Evolutionary conservation across 2,329 filamentous ascomycete genomes (phyloP).

Genomic region (Sporothrix protearum): DNA sequence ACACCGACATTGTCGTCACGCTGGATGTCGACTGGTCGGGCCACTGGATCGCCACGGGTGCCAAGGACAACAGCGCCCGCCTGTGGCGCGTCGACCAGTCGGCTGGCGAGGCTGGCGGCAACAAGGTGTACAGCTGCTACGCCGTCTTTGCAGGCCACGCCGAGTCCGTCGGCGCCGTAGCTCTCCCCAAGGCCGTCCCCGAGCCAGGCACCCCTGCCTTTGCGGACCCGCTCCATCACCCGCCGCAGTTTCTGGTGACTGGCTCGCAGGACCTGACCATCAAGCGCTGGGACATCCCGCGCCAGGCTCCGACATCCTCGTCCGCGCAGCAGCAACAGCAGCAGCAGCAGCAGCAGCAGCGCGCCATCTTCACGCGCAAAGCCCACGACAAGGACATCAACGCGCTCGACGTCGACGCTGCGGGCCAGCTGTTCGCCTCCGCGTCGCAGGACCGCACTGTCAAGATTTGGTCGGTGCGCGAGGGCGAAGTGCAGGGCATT

Average conservation of each 20-base stretch:
- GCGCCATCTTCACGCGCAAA: constrained; percentile 82
- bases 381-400: constrained; percentile 99
- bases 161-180: constrained; percentile 87
- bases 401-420: constrained; percentile 75
- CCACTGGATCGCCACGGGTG: constrained; percentile 91
- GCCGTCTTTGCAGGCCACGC: constrained; percentile 78
- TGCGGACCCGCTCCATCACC: constrained; percentile 70
- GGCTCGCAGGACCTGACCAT: constrained; percentile 94
- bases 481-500: constrained; percentile 87
- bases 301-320: constrained; percentile 43
- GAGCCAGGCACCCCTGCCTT: constrained; percentile 65
- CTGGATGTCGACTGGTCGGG: constrained; percentile 96
- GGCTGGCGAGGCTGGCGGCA: constrained; percentile 37
- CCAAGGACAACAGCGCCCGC: constrained; percentile 92
- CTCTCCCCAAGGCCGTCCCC: constrained; percentile 69
- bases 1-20: constrained; percentile 93
- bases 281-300: constrained; percentile 84
- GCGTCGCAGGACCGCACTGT: constrained; percentile 95
- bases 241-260: constrained; percentile 80
- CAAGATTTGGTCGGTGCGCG: constrained; percentile 90
- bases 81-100: constrained; percentile 79
- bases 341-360: no score
- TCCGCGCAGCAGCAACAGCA: no score
- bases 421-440: constrained; percentile 80
- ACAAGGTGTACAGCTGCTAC: constrained; percentile 57